Conservation (phyloP, 495 filamentous ascomycete species). For the Rhypophila decipiens region DNA sequence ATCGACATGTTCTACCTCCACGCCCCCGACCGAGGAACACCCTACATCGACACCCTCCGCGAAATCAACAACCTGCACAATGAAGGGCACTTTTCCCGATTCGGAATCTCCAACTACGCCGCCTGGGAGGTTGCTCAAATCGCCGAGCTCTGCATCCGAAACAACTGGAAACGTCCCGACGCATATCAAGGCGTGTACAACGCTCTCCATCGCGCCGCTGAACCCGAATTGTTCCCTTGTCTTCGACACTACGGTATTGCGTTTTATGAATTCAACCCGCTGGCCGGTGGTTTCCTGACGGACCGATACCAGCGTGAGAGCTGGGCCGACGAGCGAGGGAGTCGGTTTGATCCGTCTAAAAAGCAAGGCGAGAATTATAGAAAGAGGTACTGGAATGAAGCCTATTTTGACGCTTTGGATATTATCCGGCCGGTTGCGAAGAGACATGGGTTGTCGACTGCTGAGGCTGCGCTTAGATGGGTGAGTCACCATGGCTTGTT, state of each 20-base stretch:
- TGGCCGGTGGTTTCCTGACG: slow-evolving; percentile 44
- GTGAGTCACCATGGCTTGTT: slow-evolving; percentile 37
- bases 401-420: slow-evolving; percentile 43
- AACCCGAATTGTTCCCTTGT: slow-evolving; percentile 44
- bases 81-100: slow-evolving; percentile 40
- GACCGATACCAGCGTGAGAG: slow-evolving; percentile 20
- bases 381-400: slow-evolving; percentile 40
- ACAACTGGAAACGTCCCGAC: slow-evolving; percentile 53
- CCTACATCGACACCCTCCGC: slow-evolving; percentile 45
- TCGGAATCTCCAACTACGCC: slow-evolving; percentile 46
- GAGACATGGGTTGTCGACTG: slow-evolving; percentile 36
- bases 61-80: slow-evolving; percentile 44
- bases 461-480: slow-evolving; percentile 46
- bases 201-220: slow-evolving; percentile 48
- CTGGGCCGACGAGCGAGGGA: neutral
- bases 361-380: slow-evolving; percentile 35
- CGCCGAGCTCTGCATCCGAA: slow-evolving; percentile 40
- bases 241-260: slow-evolving; percentile 46
- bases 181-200: slow-evolving; percentile 66
- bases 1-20: slow-evolving; percentile 52
- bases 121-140: slow-evolving; percentile 52
- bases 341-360: neutral
- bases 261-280: slow-evolving; percentile 45
- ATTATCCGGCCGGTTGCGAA: slow-evolving; percentile 36
- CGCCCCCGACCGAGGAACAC: slow-evolving; percentile 39